Conservation (phyloP, 1,139 yeast genomes). For the Kluyveromyces sp. region DNA sequence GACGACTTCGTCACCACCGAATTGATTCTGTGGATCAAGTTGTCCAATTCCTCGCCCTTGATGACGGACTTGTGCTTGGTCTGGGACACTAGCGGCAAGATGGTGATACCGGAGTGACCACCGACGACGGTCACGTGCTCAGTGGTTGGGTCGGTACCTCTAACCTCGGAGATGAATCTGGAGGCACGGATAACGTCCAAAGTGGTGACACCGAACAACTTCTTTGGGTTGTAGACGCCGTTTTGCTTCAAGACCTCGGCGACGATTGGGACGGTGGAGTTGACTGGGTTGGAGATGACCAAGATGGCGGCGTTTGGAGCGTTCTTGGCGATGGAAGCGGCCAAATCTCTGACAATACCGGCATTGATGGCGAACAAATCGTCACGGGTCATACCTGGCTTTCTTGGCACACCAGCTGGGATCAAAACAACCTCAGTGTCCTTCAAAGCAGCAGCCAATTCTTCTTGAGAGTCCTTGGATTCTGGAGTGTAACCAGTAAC, state of each 20-base stretch:
- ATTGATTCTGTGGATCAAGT: constrained; percentile 89
- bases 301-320: constrained; percentile 84
- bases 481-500: constrained; percentile 85
- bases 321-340: constrained; percentile 77
- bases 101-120: constrained; percentile 98
- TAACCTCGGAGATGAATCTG: constrained; percentile 64
- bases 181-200: constrained; percentile 91
- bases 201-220: constrained; percentile 94
- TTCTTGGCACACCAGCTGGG: constrained; percentile 99
- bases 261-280: constrained; percentile 97
- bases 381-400: constrained; percentile 99
- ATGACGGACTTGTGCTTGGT: constrained; percentile 47
- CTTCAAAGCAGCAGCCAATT: constrained; percentile 66
- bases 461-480: constrained; percentile 36
- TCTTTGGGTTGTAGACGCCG: constrained; percentile 86
- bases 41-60: constrained; percentile 52
- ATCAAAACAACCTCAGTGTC: constrained; percentile 84
- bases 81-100: constrained; percentile 87
- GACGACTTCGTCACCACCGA: constrained; percentile 98
- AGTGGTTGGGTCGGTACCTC: constrained; percentile 51
- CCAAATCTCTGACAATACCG: constrained; percentile 86
- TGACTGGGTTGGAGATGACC: constrained; percentile 94
- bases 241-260: constrained; percentile 84
- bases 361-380: constrained; percentile 97
- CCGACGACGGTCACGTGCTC: constrained; percentile 83